Conservation (phyloP, 2,329 filamentous ascomycete species). For the Exophiala mesophila region DNA sequence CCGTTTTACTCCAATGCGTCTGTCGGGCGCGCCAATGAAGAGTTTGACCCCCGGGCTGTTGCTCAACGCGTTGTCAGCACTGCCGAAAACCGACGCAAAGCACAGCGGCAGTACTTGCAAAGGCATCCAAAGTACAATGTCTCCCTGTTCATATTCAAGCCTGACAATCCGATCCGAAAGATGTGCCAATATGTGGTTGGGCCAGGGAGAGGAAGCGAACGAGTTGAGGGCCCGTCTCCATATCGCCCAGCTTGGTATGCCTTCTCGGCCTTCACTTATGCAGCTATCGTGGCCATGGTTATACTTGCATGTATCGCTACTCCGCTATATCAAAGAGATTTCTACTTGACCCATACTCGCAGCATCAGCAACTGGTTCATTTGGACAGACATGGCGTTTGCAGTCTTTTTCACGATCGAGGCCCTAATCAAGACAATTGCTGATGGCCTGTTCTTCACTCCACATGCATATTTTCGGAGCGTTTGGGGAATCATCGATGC, state of each 20-base stretch:
- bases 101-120: slow-evolving; percentile 83
- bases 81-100: slow-evolving; percentile 73
- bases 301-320: slow-evolving; percentile 90
- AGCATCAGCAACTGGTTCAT: slow-evolving; percentile 82
- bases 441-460: slow-evolving; percentile 93
- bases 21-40: slow-evolving; percentile 65
- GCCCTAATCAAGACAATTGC: slow-evolving; percentile 88
- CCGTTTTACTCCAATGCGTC: slow-evolving; percentile 88
- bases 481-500: slow-evolving; percentile 97
- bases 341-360: slow-evolving; percentile 60
- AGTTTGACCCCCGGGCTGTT: slow-evolving; percentile 78
- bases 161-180: slow-evolving; percentile 70
- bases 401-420: slow-evolving; percentile 77
- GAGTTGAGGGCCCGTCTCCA: slow-evolving; percentile 83
- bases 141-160: slow-evolving; percentile 79
- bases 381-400: slow-evolving; percentile 88
- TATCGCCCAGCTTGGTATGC: slow-evolving; percentile 87
- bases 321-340: slow-evolving; percentile 85
- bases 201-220: slow-evolving; percentile 77
- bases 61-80: slow-evolving; percentile 85
- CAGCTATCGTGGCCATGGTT: slow-evolving; percentile 96
- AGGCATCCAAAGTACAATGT: slow-evolving; percentile 90
- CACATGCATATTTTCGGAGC: slow-evolving; percentile 93
- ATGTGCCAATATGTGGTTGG: slow-evolving; percentile 87
- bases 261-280: slow-evolving; percentile 91